These are phyloP conservation scores for Rhodotorula sp. DNA, from an alignment of 1,284 basidiomycete genomes.

Conservation along the genomic window DNA sequence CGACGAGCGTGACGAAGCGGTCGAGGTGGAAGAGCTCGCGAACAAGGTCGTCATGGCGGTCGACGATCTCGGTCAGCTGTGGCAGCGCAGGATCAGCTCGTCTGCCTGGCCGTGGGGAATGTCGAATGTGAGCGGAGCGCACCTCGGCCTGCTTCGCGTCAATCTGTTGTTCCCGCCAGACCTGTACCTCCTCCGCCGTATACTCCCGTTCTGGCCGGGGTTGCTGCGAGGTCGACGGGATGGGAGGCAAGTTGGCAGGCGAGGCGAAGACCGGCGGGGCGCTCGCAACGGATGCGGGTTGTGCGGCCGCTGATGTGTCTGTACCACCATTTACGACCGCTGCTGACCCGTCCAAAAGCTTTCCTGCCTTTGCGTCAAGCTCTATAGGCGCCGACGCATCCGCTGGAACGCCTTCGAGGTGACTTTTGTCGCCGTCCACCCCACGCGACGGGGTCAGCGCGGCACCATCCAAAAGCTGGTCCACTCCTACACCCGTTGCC, in stretches of 20 bases:
- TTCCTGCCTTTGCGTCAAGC: not conserved
- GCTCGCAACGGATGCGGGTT: not conserved
- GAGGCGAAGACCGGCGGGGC: not conserved
- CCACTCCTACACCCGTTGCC: not conserved
- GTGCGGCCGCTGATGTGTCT: not conserved
- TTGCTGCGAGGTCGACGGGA: slow-evolving; percentile 16
- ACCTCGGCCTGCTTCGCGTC: slow-evolving; percentile 36
- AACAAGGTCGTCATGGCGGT: slow-evolving; percentile 55
- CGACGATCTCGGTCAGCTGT: slow-evolving; percentile 34
- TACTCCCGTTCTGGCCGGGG: not conserved
- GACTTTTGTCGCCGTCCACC: slow-evolving; percentile 3
- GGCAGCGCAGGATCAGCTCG: not conserved
- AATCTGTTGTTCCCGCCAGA: slow-evolving; percentile 23
- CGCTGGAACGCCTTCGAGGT: not conserved
- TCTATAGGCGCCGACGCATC: not conserved
- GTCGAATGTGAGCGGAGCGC: not conserved
- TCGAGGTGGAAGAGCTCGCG: slow-evolving; percentile 83
- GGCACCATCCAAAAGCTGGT: not conserved
- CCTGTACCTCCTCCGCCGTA: slow-evolving; percentile 9
- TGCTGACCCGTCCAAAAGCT: not conserved
- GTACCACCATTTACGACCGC: not conserved
- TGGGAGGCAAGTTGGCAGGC: not conserved
- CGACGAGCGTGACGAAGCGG: slow-evolving; percentile 68
- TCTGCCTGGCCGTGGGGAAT: not conserved
- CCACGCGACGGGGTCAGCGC: no score